Conservation (phyloP, 2,329 filamentous ascomycete genomes). For the Emergomyces pasteurianus region DNA sequence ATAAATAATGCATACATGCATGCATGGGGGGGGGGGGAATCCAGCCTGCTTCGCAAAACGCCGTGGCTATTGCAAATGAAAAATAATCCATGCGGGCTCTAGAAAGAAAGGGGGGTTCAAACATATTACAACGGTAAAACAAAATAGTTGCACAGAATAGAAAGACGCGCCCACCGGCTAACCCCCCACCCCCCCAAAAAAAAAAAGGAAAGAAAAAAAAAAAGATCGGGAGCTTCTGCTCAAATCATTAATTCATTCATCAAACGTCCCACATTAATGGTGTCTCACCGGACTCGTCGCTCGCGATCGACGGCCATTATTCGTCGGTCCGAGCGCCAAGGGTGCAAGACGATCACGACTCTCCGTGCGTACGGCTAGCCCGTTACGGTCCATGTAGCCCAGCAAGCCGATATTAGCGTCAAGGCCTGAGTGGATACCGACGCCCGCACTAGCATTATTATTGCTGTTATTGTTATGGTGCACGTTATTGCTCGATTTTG, state of each 20-base stretch:
- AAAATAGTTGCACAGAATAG: too few species aligned
- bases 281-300: conserved; percentile 36
- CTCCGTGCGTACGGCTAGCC: conserved; percentile 70
- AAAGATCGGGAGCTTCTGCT: neutral
- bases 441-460: neutral
- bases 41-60: neutral
- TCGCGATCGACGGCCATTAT: conserved; percentile 33
- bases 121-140: neutral
- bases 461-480: neutral
- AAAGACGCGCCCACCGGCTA: too few species aligned
- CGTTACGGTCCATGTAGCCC: conserved; percentile 47
- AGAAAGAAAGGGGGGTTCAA: neutral
- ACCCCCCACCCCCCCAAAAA: neutral
- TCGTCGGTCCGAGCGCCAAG: conserved; percentile 39
- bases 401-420: neutral
- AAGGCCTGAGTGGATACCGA: neutral
- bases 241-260: neutral
- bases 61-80: neutral
- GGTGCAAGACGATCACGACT: conserved; percentile 65
- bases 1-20: too few species aligned
- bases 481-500: conserved; percentile 13
- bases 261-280: neutral
- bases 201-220: neutral
- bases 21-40: too few species aligned
- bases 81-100: neutral